phyloP scores from a whole-genome alignment of 2,329 filamentous ascomycete genomes.

The Sporothrix globosa region DNA sequence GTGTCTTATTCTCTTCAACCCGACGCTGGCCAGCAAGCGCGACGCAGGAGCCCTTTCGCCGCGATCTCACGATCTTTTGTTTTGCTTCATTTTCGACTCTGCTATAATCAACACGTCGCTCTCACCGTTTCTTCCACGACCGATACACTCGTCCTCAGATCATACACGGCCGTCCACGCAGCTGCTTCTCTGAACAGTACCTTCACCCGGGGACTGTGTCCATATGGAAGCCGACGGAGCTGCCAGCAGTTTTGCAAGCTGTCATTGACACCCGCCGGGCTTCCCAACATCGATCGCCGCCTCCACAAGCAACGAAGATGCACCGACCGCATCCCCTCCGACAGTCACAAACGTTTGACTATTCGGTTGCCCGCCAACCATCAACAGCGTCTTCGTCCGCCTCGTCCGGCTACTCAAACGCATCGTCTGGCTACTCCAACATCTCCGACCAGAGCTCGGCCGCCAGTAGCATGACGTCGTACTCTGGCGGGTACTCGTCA shows the following conservation, averaged over 20 bases:
- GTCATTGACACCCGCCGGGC: constrained; percentile 38
- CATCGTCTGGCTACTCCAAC: constrained; percentile 52
- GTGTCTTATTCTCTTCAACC: neutral
- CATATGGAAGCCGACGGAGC: constrained; percentile 32
- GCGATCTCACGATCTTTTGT: constrained; percentile 26
- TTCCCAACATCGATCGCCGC: neutral
- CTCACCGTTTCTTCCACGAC: neutral
- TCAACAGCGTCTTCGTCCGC: constrained; percentile 73
- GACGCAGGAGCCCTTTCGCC: constrained; percentile 27
- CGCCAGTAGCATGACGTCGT: constrained; percentile 72
- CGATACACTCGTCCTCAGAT: neutral
- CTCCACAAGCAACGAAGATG: constrained; percentile 50
- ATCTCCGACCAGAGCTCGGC: constrained; percentile 47
- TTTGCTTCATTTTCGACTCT: constrained; percentile 26
- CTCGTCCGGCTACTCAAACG: constrained; percentile 68
- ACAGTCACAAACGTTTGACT: constrained; percentile 58
- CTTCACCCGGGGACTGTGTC: too few species aligned
- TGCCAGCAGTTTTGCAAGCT: constrained; percentile 36
- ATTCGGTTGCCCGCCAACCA: constrained; percentile 60
- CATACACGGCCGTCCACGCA: too few species aligned
- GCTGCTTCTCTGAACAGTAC: too few species aligned
- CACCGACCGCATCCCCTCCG: constrained; percentile 61
- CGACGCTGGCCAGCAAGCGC: constrained; percentile 15
- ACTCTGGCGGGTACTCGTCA: constrained; percentile 62
- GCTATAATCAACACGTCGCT: neutral